Percentiles rank a stretch among this genome's conserved stretches.
Conservation (phyloP, 1,284 basidiomycete species). For the Anthracocystis panici-leucophaei region DNA sequence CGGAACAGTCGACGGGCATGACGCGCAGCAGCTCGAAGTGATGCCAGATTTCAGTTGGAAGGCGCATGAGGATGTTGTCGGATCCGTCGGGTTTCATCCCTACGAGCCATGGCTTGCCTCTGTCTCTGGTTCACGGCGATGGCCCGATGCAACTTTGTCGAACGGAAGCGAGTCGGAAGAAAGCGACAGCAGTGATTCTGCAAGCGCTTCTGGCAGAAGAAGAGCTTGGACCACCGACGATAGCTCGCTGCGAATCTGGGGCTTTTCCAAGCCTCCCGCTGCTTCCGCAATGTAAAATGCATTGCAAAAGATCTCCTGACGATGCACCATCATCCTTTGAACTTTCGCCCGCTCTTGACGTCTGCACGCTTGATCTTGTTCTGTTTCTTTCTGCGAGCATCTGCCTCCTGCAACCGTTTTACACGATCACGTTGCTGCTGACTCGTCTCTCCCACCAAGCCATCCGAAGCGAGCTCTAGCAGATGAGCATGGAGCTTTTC, state of each 20-base stretch:
- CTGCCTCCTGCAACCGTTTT: slow-evolving; percentile 37
- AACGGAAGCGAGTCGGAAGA: slow-evolving; percentile 16
- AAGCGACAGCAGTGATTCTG: slow-evolving; percentile 2
- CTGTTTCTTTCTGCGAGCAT: slow-evolving; percentile 43
- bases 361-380: slow-evolving; percentile 50
- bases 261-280: slow-evolving; percentile 25
- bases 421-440: slow-evolving; percentile 36
- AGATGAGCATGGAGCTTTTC: slow-evolving; percentile 49
- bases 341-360: slow-evolving; percentile 50
- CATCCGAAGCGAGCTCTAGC: slow-evolving; percentile 35
- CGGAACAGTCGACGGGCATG: slow-evolving; percentile 4
- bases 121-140: slow-evolving; percentile 43
- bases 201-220: neutral
- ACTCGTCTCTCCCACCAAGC: slow-evolving; percentile 43
- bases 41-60: slow-evolving; percentile 41
- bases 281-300: neutral
- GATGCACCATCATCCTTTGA: slow-evolving; percentile 28
- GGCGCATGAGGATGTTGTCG: slow-evolving; percentile 50
- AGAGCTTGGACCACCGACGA: slow-evolving; percentile 36
- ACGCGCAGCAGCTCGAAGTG: slow-evolving; percentile 13
- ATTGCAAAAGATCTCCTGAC: neutral
- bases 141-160: slow-evolving; percentile 10
- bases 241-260: slow-evolving; percentile 39
- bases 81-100: slow-evolving; percentile 48
- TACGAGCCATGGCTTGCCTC: slow-evolving; percentile 39